A percentile compares a stretch with the other conserved stretches of the same genome.
These are phyloP conservation scores for Neofusicoccum sp. DNA, from an alignment of 2,329 filamentous ascomycete species.

Conservation along the genomic window DNA sequence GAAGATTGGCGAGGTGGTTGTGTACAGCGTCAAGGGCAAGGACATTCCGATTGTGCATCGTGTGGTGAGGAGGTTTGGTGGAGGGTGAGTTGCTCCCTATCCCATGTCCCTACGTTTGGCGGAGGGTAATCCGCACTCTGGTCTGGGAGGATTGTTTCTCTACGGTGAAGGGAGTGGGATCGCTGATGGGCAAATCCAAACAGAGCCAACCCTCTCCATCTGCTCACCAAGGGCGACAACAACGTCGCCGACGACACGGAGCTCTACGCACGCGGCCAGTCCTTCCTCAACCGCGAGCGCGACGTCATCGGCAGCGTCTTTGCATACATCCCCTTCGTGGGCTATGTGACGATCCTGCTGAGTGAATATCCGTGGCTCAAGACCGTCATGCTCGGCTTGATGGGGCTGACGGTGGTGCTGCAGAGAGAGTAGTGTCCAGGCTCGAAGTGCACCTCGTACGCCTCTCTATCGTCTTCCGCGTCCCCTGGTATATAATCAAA, in stretches of 20 bases:
- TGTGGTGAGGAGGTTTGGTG: slow-evolving; percentile 72
- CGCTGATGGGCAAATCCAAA: not conserved
- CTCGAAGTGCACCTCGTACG: slow-evolving; percentile 6
- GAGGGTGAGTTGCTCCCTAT: slow-evolving; percentile 49
- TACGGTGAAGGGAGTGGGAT: not conserved
- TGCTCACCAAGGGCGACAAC: slow-evolving; percentile 98
- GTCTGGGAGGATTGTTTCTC: not conserved
- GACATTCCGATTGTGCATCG: slow-evolving; percentile 98
- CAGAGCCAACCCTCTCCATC: slow-evolving; percentile 57
- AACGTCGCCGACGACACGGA: slow-evolving; percentile 93
- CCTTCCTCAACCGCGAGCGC: slow-evolving; percentile 75
- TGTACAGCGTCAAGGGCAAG: slow-evolving; percentile 87
- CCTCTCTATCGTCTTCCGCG: not conserved
- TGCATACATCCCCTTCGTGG: slow-evolving; percentile 90
- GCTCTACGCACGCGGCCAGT: slow-evolving; percentile 82
- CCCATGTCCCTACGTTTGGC: not conserved
- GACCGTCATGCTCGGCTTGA: slow-evolving; percentile 89
- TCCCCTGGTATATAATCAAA: no score
- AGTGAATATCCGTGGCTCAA: slow-evolving; percentile 97
- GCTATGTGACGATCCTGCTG: slow-evolving; percentile 94
- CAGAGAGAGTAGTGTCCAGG: slow-evolving; percentile 70
- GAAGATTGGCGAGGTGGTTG: slow-evolving; percentile 72
- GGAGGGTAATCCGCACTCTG: not conserved
- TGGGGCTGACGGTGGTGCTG: slow-evolving; percentile 91
- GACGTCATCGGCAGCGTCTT: slow-evolving; percentile 94